Conservation (phyloP, 257 asterid species). For the Avicennia marina region DNA sequence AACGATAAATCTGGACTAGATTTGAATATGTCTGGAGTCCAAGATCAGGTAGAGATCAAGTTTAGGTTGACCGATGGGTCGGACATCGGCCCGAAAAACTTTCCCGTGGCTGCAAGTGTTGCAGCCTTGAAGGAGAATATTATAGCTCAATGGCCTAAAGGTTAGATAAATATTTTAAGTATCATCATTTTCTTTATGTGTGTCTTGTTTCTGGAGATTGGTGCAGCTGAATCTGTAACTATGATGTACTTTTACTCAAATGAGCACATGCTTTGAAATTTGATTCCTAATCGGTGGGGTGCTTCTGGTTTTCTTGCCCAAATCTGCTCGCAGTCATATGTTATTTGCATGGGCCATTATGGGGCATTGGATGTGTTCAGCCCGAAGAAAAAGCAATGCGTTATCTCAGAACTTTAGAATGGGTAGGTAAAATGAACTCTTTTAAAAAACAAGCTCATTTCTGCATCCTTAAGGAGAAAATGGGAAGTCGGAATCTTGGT, state of each 20-base stretch:
- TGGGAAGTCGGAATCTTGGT: not conserved
- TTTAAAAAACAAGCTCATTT: not conserved
- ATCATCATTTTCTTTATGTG: not conserved
- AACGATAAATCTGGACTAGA: no score
- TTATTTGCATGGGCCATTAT: not conserved
- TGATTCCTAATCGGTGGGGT: not conserved
- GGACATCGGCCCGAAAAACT: constrained; percentile 81
- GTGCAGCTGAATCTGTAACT: not conserved
- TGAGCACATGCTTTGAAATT: not conserved
- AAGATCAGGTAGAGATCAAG: constrained; percentile 89
- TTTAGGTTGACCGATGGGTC: constrained; percentile 87
- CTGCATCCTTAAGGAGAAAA: not conserved
- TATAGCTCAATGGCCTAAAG: constrained; percentile 92
- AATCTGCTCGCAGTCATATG: not conserved
- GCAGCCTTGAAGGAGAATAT: constrained; percentile 79
- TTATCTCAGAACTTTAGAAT: not conserved
- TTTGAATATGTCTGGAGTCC: constrained; percentile 63
- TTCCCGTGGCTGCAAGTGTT: constrained; percentile 59
- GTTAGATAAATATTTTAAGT: no score
- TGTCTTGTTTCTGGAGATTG: not conserved
- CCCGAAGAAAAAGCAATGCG: not conserved
- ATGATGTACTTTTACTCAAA: not conserved
- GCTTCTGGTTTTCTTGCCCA: not conserved
- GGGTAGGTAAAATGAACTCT: not conserved
- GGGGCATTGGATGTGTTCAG: not conserved